phyloP scores from a whole-genome alignment of 495 filamentous ascomycete species.

The Stereocaulon alpinum region DNA sequence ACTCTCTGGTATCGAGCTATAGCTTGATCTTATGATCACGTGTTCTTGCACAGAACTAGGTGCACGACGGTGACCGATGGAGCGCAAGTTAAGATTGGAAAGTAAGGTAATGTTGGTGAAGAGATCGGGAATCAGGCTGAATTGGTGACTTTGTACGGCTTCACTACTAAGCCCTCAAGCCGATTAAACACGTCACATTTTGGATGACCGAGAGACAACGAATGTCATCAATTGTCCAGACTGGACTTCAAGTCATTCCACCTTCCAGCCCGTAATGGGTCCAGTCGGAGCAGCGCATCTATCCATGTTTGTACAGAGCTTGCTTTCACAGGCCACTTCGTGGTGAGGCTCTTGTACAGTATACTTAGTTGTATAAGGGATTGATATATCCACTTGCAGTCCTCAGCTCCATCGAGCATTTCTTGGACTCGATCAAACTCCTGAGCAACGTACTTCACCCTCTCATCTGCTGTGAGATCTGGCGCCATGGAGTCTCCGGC shows the following conservation, averaged over 20 bases:
- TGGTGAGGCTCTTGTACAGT: constrained; percentile 35
- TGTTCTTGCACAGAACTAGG: no score
- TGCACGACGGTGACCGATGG: no score
- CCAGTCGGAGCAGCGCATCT: constrained; percentile 49
- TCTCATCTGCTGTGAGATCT: constrained; percentile 48
- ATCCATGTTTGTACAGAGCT: constrained; percentile 50
- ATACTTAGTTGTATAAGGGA: constrained; percentile 53
- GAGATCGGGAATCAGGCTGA: no score
- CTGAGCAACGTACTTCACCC: constrained; percentile 52
- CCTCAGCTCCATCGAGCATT: constrained; percentile 61
- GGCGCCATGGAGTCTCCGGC: constrained; percentile 48
- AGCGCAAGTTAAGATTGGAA: no score
- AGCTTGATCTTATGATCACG: no score
- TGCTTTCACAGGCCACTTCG: constrained; percentile 19
- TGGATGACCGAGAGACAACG: not conserved
- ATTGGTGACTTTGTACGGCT: no score
- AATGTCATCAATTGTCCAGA: no score
- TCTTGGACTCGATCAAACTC: constrained; percentile 63
- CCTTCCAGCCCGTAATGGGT: constrained; percentile 48
- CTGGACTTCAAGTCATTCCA: constrained; percentile 11
- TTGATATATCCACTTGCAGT: constrained; percentile 74
- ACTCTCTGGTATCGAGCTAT: no score
- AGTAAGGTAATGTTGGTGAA: no score
- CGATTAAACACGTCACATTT: no score
- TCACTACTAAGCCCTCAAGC: no score